Evolutionary conservation across 179 eudicot species (phyloP).

Genomic region (Amaranthus tricolor): DNA sequence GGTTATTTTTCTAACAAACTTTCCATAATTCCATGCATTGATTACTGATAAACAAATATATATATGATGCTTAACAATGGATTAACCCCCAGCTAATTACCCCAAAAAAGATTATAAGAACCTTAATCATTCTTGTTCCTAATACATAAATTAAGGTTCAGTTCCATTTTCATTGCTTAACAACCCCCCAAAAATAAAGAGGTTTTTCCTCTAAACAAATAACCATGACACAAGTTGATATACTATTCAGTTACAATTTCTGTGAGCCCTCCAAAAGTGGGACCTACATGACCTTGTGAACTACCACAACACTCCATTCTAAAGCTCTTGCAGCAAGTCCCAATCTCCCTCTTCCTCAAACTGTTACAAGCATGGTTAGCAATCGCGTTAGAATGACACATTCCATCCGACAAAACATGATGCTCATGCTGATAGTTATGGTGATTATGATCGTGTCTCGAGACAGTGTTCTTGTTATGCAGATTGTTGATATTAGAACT

Average conservation of each 20-base stretch:
- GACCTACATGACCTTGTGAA: constrained; percentile 21
- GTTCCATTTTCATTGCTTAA: not conserved
- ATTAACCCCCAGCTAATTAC: not conserved
- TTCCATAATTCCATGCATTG: too few species aligned
- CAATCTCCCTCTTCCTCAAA: constrained; percentile 27
- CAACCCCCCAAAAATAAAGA: not conserved
- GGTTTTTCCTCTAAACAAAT: not conserved
- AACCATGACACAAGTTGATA: not conserved
- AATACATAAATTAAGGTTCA: not conserved
- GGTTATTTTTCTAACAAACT: too few species aligned
- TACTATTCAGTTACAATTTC: constrained; percentile 41
- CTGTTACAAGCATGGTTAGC: constrained; percentile 26
- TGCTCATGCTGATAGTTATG: not conserved
- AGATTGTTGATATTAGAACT: not conserved
- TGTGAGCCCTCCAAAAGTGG: constrained; percentile 34
- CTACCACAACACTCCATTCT: constrained; percentile 31
- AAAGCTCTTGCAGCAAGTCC: constrained; percentile 41
- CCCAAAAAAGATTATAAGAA: not conserved
- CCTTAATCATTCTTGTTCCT: too few species aligned
- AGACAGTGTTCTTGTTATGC: not conserved
- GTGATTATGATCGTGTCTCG: not conserved
- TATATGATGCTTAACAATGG: not conserved
- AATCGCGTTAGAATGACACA: constrained; percentile 17
- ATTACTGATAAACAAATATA: not conserved
- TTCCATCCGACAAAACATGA: constrained; percentile 1